phyloP scores from a whole-genome alignment of 2,329 filamentous ascomycete species.

The Paracoccidioides brasiliensis region DNA sequence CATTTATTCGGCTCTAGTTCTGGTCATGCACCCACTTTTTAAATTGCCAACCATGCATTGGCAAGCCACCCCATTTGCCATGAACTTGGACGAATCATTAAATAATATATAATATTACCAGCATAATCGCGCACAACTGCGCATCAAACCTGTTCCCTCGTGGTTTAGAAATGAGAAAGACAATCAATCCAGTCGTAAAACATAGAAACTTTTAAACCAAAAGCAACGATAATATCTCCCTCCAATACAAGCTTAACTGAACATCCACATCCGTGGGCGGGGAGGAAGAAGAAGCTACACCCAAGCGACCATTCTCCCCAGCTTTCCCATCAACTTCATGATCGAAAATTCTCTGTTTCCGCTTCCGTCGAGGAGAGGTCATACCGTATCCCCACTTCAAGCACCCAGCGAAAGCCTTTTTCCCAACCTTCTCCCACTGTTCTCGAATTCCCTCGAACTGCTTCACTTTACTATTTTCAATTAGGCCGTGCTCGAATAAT shows the following conservation, averaged over 20 bases:
- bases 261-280: constrained; percentile 9
- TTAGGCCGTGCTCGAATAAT: background rate
- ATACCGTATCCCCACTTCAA: constrained; percentile 17
- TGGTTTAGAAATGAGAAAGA: too few relatives aligned
- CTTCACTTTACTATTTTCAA: background rate
- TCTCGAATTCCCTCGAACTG: background rate
- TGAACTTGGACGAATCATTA: too few relatives aligned
- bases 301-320: background rate
- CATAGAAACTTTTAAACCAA: background rate
- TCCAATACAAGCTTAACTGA: constrained; percentile 17
- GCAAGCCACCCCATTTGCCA: too few relatives aligned
- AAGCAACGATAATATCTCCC: constrained; percentile 11
- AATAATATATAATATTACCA: too few relatives aligned
- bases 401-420: constrained; percentile 22
- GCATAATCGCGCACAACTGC: too few relatives aligned
- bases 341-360: background rate
- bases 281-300: background rate
- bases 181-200: background rate
- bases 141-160: too few relatives aligned
- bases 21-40: too few relatives aligned
- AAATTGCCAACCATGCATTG: too few relatives aligned
- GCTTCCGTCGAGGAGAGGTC: background rate
- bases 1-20: background rate
- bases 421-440: constrained; percentile 18
- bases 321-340: background rate